These are phyloP conservation scores for Lentithecium fluviatile DNA, from an alignment of 495 filamentous ascomycete genomes.

Conservation along the genomic window DNA sequence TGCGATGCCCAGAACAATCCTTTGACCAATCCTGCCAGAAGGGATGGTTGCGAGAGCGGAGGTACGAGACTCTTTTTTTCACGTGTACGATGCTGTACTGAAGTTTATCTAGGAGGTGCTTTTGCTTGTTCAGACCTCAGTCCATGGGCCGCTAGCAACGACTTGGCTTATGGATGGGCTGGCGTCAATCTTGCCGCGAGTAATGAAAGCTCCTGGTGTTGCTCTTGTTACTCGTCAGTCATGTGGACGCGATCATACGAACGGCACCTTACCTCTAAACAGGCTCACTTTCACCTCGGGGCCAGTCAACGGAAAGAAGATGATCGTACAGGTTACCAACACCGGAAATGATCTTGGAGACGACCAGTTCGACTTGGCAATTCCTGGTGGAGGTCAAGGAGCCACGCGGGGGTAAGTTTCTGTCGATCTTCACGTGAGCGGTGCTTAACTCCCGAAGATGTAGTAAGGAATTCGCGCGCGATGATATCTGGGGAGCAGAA, in stretches of 20 bases:
- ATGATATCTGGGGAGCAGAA: slow-evolving; percentile 18
- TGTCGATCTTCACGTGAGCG: not conserved
- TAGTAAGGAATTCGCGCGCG: slow-evolving; percentile 9
- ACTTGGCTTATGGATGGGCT: slow-evolving; percentile 60
- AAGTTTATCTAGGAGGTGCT: slow-evolving; percentile 45
- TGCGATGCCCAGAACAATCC: slow-evolving; percentile 58
- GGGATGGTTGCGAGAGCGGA: slow-evolving; percentile 50
- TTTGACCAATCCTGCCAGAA: slow-evolving; percentile 34
- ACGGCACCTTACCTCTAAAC: not conserved
- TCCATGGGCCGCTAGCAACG: slow-evolving; percentile 61
- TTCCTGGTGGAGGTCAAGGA: slow-evolving; percentile 28
- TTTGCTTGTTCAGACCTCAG: slow-evolving; percentile 61
- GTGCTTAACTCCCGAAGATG: slow-evolving; percentile 3
- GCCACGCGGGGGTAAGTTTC: slow-evolving; percentile 4
- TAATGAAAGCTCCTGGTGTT: slow-evolving; percentile 61
- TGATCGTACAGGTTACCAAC: slow-evolving; percentile 27
- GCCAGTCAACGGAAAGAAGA: slow-evolving; percentile 22
- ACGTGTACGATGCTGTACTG: not conserved
- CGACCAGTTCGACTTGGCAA: slow-evolving; percentile 27
- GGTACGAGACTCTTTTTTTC: slow-evolving; percentile 5
- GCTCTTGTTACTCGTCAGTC: slow-evolving; percentile 58
- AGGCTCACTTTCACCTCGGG: slow-evolving; percentile 29
- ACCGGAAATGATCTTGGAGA: slow-evolving; percentile 21
- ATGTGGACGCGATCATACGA: not conserved
- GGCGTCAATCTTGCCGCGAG: slow-evolving; percentile 55